Conservation (phyloP, 1,139 yeast species). For the Barnettozyma hawaiiensis region DNA sequence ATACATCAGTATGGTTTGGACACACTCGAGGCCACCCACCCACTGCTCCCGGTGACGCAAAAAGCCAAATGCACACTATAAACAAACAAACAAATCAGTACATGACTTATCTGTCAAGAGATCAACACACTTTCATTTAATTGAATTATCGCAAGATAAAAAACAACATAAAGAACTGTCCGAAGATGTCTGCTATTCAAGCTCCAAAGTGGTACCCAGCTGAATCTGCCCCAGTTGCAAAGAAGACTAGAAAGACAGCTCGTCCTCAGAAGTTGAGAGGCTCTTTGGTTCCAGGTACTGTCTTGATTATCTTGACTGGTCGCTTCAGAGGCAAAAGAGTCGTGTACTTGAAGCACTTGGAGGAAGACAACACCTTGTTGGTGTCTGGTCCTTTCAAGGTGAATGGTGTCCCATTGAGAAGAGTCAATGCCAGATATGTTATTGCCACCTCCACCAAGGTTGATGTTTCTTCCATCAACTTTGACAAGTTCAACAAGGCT, state of each 20-base stretch:
- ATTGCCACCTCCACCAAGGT: conserved; percentile 91
- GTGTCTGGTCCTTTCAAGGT: conserved; percentile 96
- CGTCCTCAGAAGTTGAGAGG: conserved; percentile 88
- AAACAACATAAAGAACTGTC: too few relatives aligned
- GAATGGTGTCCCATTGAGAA: conserved; percentile 95
- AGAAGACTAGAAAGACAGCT: conserved; percentile 69
- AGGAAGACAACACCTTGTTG: conserved; percentile 79
- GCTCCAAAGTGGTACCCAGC: conserved; percentile 87
- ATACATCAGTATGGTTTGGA: conserved; percentile 1
- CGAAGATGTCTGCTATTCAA: conserved; percentile 26
- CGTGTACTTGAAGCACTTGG: conserved; percentile 84
- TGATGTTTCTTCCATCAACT: conserved; percentile 64
- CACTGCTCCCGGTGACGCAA: too few relatives aligned
- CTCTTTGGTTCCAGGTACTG: conserved; percentile 91
- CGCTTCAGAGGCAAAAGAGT: conserved; percentile 98
- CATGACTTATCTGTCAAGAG: background rate
- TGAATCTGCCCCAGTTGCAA: conserved; percentile 75
- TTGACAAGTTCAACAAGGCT: conserved; percentile 76
- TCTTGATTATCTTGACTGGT: conserved; percentile 88
- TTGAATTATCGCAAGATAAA: conserved; percentile 2
- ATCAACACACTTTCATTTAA: conserved; percentile 2
- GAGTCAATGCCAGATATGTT: conserved; percentile 93
- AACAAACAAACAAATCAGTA: too few relatives aligned
- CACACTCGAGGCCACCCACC: too few relatives aligned
- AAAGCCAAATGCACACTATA: too few relatives aligned